A percentile compares a stretch with the other conserved stretches of the same genome.
Conservation (phyloP, 495 filamentous ascomycete genomes). For the Parmelia sp. region DNA sequence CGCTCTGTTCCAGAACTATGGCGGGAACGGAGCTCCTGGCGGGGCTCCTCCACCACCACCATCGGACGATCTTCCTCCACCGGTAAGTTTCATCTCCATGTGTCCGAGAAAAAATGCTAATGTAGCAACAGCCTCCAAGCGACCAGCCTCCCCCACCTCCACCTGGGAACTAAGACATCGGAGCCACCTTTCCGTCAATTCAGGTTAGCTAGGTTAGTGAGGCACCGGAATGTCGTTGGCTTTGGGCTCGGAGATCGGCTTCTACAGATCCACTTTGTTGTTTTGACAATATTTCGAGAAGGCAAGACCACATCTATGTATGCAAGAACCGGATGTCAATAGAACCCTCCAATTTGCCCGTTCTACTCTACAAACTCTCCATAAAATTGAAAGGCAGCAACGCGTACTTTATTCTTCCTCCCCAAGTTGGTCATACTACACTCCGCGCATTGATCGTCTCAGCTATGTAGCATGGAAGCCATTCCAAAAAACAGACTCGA, state of each 20-base stretch:
- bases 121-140: slow-evolving; percentile 50
- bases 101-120: slow-evolving; percentile 12
- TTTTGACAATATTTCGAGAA: neutral
- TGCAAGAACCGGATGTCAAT: neutral
- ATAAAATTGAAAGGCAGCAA: no score
- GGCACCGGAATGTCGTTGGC: neutral
- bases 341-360: neutral
- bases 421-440: no score
- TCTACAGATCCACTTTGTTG: neutral
- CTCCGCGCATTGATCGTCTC: no score
- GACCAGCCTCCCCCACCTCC: slow-evolving; percentile 71
- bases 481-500: no score
- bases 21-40: slow-evolving; percentile 37
- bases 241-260: neutral
- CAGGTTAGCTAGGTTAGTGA: neutral
- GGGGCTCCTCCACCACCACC: slow-evolving; percentile 51
- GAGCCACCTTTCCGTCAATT: neutral
- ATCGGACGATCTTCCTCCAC: slow-evolving; percentile 60
- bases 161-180: slow-evolving; percentile 41
- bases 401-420: no score
- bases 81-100: slow-evolving; percentile 31
- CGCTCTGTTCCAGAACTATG: slow-evolving; percentile 62
- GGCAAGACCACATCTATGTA: neutral
- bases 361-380: no score
- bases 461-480: no score